phyloP scores from a whole-genome alignment of 495 filamentous ascomycete genomes.

The Collariella sp. region DNA sequence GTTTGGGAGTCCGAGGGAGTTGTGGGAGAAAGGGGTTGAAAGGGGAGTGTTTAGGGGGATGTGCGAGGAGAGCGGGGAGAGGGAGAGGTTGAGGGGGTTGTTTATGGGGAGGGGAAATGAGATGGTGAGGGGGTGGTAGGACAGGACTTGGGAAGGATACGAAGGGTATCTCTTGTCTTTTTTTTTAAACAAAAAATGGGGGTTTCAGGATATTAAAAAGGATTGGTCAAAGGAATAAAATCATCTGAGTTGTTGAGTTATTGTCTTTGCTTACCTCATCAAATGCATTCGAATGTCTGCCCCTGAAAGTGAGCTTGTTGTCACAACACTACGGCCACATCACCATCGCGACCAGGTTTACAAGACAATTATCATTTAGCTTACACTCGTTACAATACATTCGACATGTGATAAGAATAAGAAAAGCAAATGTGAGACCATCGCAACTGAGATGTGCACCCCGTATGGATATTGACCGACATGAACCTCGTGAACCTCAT shows the following conservation, averaged over 20 bases:
- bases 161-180: not conserved
- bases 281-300: not conserved
- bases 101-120: constrained; percentile 28
- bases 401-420: too few species aligned
- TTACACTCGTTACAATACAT: too few species aligned
- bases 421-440: too few species aligned
- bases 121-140: not conserved
- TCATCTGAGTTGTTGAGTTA: not conserved
- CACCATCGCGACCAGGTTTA: not conserved
- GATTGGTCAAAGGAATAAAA: not conserved
- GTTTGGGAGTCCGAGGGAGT: constrained; percentile 58
- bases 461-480: too few species aligned
- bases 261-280: too few species aligned
- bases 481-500: too few species aligned
- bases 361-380: too few species aligned
- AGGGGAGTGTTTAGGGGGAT: constrained; percentile 59
- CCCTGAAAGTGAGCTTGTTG: not conserved
- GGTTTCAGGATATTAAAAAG: too few species aligned
- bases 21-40: constrained; percentile 45
- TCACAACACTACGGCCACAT: too few species aligned
- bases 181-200: too few species aligned
- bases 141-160: not conserved
- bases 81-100: constrained; percentile 50
- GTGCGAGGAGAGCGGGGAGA: constrained; percentile 70
- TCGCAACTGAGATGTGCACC: too few species aligned